Evolutionary conservation across 1,139 yeast genomes (phyloP).

Genomic region (Candida tropicalis): DNA sequence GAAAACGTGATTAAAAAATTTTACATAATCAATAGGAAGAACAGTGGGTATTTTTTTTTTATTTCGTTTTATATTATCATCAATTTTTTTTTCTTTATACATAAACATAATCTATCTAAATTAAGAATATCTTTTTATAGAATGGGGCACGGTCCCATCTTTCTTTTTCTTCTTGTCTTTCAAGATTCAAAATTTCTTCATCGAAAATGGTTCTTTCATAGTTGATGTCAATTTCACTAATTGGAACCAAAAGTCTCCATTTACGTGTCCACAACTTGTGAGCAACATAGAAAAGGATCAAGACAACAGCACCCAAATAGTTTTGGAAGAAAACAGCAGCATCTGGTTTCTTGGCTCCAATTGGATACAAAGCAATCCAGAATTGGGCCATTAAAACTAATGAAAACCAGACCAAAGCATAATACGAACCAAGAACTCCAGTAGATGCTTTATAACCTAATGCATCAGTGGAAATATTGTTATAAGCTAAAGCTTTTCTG

Average conservation of each 20-base stretch:
- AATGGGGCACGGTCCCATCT: conserved; percentile 26
- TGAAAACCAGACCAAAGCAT: conserved; percentile 36
- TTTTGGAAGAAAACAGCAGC: conserved; percentile 39
- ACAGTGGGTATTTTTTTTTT: background rate
- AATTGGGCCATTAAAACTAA: conserved; percentile 44
- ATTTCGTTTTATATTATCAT: background rate
- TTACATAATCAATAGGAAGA: too few relatives aligned
- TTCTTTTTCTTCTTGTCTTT: conserved; percentile 37
- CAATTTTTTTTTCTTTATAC: background rate
- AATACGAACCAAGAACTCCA: conserved; percentile 43
- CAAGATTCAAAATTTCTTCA: conserved; percentile 40
- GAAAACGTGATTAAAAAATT: too few relatives aligned
- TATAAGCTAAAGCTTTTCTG: conserved; percentile 41
- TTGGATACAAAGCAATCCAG: conserved; percentile 46
- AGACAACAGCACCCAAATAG: conserved; percentile 40
- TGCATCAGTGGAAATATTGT: conserved; percentile 35
- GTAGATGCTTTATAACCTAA: conserved; percentile 45
- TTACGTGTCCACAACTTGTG: conserved; percentile 38
- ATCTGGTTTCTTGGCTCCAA: conserved; percentile 30
- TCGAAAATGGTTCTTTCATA: conserved; percentile 40
- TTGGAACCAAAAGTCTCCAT: conserved; percentile 33
- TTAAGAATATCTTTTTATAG: conserved; percentile 24
- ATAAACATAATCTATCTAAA: conserved; percentile 21
- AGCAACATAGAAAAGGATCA: conserved; percentile 35
- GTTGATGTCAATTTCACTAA: conserved; percentile 38